These are phyloP conservation scores for Microthlaspi erraticum DNA, from an alignment of 345 rosid species.

Conservation along the genomic window DNA sequence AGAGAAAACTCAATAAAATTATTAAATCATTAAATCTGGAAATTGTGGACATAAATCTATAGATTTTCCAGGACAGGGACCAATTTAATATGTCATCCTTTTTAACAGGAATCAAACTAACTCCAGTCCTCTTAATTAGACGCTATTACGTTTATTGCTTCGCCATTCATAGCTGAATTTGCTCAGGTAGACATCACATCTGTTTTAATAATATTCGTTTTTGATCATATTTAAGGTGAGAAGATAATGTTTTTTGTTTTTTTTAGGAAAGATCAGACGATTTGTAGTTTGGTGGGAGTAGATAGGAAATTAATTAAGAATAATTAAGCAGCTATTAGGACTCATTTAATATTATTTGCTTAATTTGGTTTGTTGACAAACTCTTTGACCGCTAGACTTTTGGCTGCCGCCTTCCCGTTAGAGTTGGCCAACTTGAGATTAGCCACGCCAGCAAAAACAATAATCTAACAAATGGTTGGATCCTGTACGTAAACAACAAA, in stretches of 20 bases:
- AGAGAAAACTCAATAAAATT: no score
- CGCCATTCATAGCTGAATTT: neutral
- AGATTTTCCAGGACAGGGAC: no score
- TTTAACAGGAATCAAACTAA: no score
- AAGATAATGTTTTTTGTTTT: neutral
- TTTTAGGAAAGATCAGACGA: neutral
- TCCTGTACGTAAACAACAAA: no score
- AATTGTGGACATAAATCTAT: no score
- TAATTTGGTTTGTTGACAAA: conserved; percentile 21
- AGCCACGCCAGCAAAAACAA: neutral
- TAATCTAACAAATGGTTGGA: no score
- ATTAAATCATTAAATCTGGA: no score
- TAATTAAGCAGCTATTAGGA: neutral
- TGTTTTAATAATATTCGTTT: neutral
- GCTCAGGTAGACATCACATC: neutral
- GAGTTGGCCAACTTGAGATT: conserved; percentile 27
- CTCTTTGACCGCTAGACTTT: conserved; percentile 29
- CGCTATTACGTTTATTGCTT: no score
- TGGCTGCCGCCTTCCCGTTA: conserved; percentile 22
- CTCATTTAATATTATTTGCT: conserved; percentile 1
- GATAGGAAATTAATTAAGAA: conserved; percentile 24
- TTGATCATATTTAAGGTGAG: conserved; percentile 3
- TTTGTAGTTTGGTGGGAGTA: conserved; percentile 40
- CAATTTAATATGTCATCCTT: no score
- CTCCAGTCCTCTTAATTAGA: no score